A percentile compares a stretch with the other conserved stretches of the same genome.
Conservation (phyloP, 805 yeast species). For the Yueomyces sinensis region DNA sequence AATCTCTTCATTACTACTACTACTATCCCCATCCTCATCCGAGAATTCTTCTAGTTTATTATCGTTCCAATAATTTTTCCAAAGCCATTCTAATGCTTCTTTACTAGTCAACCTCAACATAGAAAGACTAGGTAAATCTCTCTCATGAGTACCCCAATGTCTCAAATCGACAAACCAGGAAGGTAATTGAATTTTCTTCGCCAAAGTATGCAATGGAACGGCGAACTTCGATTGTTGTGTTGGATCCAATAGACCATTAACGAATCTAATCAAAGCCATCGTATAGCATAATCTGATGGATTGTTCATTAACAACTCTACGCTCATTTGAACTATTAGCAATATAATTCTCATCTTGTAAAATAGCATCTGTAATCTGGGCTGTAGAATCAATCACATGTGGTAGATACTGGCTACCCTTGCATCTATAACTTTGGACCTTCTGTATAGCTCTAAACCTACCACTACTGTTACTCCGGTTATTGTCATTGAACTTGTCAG, state of each 20-base stretch:
- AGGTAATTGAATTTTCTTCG: constrained; percentile 57
- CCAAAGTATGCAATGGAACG: constrained; percentile 63
- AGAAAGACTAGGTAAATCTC: constrained; percentile 50
- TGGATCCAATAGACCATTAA: constrained; percentile 84
- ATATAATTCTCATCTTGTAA: constrained; percentile 27
- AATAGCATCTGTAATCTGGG: constrained; percentile 38
- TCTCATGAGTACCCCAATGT: constrained; percentile 86
- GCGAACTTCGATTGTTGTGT: constrained; percentile 70
- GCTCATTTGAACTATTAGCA: constrained; percentile 8
- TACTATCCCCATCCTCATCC: constrained; percentile 8
- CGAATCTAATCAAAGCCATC: constrained; percentile 71
- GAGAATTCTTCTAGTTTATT: constrained; percentile 13
- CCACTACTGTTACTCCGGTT: background rate
- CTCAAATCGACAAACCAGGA: constrained; percentile 77
- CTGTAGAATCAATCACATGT: constrained; percentile 59
- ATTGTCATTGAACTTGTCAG: constrained; percentile 13
- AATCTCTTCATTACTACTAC: background rate
- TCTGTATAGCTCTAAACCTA: constrained; percentile 34
- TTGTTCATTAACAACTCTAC: constrained; percentile 14
- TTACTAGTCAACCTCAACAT: constrained; percentile 47
- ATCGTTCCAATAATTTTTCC: constrained; percentile 56
- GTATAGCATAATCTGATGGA: constrained; percentile 42
- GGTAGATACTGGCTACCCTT: constrained; percentile 47
- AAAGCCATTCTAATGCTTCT: constrained; percentile 65
- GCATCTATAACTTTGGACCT: constrained; percentile 39